Evolutionary conservation across 2,329 filamentous ascomycete species (phyloP).

Genomic region (Leptographium galeiforme): DNA sequence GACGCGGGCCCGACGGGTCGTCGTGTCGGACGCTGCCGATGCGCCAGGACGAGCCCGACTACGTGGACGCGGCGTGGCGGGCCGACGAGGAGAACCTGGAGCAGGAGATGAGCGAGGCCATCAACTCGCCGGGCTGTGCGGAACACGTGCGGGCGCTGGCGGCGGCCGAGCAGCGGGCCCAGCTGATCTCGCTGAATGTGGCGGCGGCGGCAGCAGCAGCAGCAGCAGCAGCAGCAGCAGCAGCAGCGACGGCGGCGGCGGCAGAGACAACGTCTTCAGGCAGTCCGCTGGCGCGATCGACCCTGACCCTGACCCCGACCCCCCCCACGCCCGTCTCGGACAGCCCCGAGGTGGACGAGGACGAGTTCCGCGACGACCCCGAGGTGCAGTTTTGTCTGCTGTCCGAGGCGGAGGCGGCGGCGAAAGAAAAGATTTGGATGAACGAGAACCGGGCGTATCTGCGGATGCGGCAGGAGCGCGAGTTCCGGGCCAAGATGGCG

Average conservation of each 20-base stretch:
- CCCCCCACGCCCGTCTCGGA: slow-evolving; percentile 28
- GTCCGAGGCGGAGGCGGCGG: slow-evolving; percentile 55
- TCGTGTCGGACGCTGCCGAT: slow-evolving; percentile 11
- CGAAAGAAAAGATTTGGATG: slow-evolving; percentile 90
- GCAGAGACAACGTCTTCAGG: neutral
- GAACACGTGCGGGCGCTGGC: slow-evolving; percentile 45
- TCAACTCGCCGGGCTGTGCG: slow-evolving; percentile 44
- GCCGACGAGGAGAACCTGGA: slow-evolving; percentile 53
- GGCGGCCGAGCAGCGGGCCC: slow-evolving; percentile 39
- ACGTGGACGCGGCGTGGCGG: slow-evolving; percentile 49
- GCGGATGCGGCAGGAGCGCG: slow-evolving; percentile 71
- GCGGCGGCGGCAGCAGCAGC: neutral
- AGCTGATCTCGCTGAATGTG: slow-evolving; percentile 10
- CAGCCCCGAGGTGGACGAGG: slow-evolving; percentile 55
- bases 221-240: neutral
- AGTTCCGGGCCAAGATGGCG: slow-evolving; percentile 56
- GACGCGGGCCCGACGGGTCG: slow-evolving; percentile 8
- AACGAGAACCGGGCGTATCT: slow-evolving; percentile 92
- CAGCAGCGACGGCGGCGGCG: neutral
- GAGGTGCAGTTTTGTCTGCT: slow-evolving; percentile 76
- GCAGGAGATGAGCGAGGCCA: slow-evolving; percentile 55
- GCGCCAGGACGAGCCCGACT: slow-evolving; percentile 27
- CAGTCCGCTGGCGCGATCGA: too few species aligned
- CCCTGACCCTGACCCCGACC: too few species aligned
- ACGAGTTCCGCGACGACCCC: slow-evolving; percentile 79